These are phyloP conservation scores for Cyathus striatus DNA, from an alignment of 768 basidiomycete genomes.

Conservation along the genomic window DNA sequence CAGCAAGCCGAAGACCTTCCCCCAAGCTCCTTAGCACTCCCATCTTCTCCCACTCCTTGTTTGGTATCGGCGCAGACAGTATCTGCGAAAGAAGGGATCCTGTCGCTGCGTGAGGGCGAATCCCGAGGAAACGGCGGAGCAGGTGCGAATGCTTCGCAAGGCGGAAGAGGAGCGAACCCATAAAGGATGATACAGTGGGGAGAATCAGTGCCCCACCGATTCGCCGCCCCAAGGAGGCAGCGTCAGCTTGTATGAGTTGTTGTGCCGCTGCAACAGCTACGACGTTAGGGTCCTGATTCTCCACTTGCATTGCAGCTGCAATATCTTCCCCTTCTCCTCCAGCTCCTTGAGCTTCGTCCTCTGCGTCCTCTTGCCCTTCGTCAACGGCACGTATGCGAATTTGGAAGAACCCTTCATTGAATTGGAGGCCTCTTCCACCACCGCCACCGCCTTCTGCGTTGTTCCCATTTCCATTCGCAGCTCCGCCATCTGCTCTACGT, in stretches of 20 bases:
- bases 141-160: slow-evolving; percentile 42
- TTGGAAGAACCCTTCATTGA: slow-evolving; percentile 27
- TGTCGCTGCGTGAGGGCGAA: slow-evolving; percentile 6
- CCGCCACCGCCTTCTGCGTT: slow-evolving; percentile 34
- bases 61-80: slow-evolving; percentile 8
- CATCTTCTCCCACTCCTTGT: slow-evolving; percentile 14
- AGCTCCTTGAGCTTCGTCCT: slow-evolving; percentile 8
- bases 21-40: slow-evolving; percentile 19
- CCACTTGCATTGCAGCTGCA: slow-evolving; percentile 11
- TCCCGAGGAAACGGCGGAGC: slow-evolving; percentile 33
- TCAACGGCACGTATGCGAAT: slow-evolving; percentile 27
- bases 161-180: slow-evolving; percentile 57
- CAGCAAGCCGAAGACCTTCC: slow-evolving; percentile 26
- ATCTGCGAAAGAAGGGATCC: slow-evolving; percentile 15
- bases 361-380: slow-evolving; percentile 5
- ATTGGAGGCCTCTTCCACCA: slow-evolving; percentile 13
- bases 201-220: slow-evolving; percentile 67
- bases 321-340: background rate
- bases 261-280: slow-evolving; percentile 47
- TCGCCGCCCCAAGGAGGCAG: slow-evolving; percentile 57
- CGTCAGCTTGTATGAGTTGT: slow-evolving; percentile 52
- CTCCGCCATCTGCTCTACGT: slow-evolving; percentile 37
- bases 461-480: slow-evolving; percentile 32
- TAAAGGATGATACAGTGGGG: slow-evolving; percentile 58
- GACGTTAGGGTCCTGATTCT: slow-evolving; percentile 32